Evolutionary conservation across 2,329 filamentous ascomycete species (phyloP).

Genomic region (Monilinia fructicola): DNA sequence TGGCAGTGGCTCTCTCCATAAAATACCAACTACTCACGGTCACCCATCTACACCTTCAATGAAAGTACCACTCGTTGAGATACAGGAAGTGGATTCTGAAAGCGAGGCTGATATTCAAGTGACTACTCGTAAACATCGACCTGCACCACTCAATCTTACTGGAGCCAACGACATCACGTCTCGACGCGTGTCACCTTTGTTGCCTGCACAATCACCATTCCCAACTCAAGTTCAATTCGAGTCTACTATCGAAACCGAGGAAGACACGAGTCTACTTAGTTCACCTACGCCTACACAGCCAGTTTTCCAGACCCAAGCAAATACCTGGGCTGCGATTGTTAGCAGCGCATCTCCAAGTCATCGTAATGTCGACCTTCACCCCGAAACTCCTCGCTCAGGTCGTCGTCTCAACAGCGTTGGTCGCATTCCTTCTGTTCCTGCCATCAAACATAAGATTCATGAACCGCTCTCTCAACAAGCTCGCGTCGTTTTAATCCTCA

Average conservation of each 20-base stretch:
- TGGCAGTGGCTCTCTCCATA: background rate
- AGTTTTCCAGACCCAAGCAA: slow-evolving; percentile 23
- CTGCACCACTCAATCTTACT: slow-evolving; percentile 14
- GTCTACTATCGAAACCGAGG: background rate
- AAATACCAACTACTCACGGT: background rate
- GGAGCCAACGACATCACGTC: background rate
- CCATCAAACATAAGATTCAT: background rate
- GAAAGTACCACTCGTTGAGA: background rate
- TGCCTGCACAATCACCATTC: slow-evolving; percentile 21
- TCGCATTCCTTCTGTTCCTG: slow-evolving; percentile 13
- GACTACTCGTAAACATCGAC: slow-evolving; percentile 7
- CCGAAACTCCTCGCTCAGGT: slow-evolving; percentile 22
- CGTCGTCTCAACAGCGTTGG: slow-evolving; percentile 22
- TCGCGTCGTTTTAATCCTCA: slow-evolving; percentile 37
- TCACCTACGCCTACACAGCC: background rate
- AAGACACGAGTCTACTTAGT: background rate
- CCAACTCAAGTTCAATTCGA: slow-evolving; percentile 9
- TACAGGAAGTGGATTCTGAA: background rate
- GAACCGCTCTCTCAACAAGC: slow-evolving; percentile 32
- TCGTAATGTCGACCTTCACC: slow-evolving; percentile 30
- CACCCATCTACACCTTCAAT: slow-evolving; percentile 17
- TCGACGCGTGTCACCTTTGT: background rate
- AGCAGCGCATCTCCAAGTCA: slow-evolving; percentile 26
- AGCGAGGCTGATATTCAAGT: background rate
- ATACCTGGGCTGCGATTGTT: slow-evolving; percentile 37